phyloP scores from a whole-genome alignment of 805 yeast species.

The Wickerhamomyces hampshirensis region DNA sequence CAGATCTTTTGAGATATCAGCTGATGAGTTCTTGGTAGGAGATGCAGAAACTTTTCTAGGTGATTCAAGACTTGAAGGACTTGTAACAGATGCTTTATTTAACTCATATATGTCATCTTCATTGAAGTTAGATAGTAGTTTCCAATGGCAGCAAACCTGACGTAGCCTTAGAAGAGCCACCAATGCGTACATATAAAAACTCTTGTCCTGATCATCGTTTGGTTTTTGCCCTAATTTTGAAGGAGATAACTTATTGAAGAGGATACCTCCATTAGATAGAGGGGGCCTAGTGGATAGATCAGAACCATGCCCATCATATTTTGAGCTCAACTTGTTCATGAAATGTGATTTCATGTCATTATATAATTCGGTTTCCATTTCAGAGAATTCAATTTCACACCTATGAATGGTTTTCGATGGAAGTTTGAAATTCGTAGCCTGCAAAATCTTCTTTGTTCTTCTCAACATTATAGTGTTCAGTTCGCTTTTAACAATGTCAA shows the following conservation, averaged over 20 bases:
- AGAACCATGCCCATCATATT: no score
- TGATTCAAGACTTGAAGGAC: conserved; percentile 6
- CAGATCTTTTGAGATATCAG: conserved; percentile 12
- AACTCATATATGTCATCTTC: conserved; percentile 14
- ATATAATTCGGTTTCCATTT: conserved; percentile 26
- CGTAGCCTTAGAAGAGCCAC: conserved; percentile 31
- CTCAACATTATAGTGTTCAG: conserved; percentile 37
- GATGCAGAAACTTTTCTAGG: conserved; percentile 2
- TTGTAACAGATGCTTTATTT: conserved; percentile 2
- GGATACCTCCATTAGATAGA: conserved; percentile 8
- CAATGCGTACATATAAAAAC: conserved; percentile 24
- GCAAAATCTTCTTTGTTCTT: conserved; percentile 38
- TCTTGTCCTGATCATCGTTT: conserved; percentile 2
- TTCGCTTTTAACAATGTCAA: conserved; percentile 21
- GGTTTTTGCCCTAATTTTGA: conserved; percentile 9
- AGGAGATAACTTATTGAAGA: conserved; percentile 6
- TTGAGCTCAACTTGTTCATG: conserved; percentile 5
- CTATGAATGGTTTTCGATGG: conserved; percentile 18
- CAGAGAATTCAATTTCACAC: conserved; percentile 21
- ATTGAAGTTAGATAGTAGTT: conserved; percentile 12
- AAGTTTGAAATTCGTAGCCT: conserved; percentile 15
- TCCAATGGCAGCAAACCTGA: conserved; percentile 34
- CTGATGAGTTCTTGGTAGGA: conserved; percentile 6
- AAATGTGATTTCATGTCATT: conserved; percentile 18
- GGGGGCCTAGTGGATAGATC: no score